These are phyloP conservation scores for Heliocybe sulcata DNA, from an alignment of 1,284 basidiomycete genomes.

Conservation along the genomic window DNA sequence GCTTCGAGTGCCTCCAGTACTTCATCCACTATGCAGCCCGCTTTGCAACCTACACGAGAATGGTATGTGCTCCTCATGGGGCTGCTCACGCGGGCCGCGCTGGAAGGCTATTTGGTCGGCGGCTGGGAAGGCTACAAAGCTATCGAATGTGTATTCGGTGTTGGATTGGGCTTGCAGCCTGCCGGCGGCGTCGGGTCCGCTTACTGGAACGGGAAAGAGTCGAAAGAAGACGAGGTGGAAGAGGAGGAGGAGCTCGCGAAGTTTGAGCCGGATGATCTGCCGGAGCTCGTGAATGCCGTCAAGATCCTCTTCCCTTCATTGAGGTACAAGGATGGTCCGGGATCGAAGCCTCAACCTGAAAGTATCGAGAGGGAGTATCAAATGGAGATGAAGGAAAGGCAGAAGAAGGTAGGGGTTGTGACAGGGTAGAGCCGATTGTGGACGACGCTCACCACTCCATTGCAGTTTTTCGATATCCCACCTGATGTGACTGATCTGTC, in stretches of 20 bases:
- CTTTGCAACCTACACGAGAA: constrained; percentile 57
- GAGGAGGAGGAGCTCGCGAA: constrained; percentile 39
- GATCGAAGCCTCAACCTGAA: constrained; percentile 19
- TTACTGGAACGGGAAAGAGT: constrained; percentile 8
- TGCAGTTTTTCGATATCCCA: constrained; percentile 69
- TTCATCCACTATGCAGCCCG: constrained; percentile 26
- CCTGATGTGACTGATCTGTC: constrained; percentile 61
- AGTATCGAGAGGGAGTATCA: constrained; percentile 59
- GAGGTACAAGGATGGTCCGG: constrained; percentile 18
- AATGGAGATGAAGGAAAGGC: constrained; percentile 56
- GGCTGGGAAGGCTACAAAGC: constrained; percentile 70
- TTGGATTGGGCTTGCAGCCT: constrained; percentile 54
- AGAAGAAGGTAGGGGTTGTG: constrained; percentile 47
- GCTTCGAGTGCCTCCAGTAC: constrained; percentile 7
- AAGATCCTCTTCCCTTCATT: constrained; percentile 62
- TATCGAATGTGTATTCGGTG: constrained; percentile 64
- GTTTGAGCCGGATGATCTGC: constrained; percentile 74
- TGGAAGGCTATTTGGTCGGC: constrained; percentile 76
- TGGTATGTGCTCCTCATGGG: constrained; percentile 79
- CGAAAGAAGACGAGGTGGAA: constrained; percentile 19
- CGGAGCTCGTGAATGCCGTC: constrained; percentile 55
- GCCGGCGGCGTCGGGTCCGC: neutral
- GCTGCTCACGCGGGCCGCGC: constrained; percentile 66
- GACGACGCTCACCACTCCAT: constrained; percentile 8
- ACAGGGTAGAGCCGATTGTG: no score